Evolutionary conservation across 345 rosid genomes (phyloP), one percentile per base, ranked within the genome.

Genomic region (Populus euphratica): DNA sequence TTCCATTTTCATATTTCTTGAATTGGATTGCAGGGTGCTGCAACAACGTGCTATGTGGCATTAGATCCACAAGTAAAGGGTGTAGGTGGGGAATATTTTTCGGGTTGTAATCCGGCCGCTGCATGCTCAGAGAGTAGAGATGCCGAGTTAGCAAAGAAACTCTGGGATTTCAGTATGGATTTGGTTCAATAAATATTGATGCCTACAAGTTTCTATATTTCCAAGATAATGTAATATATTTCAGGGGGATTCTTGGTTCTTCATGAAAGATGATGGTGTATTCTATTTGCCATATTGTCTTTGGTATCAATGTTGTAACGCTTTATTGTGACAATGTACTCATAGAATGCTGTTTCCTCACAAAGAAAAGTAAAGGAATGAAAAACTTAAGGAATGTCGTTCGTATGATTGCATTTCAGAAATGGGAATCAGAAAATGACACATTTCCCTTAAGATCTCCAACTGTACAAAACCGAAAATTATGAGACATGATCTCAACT

Each of bases 21-120:
- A 8, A 18, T 43, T n/a, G 52, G 80, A 69, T 73, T 80, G 76
- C 67, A 91, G 93, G 93, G 97, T 80, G 93, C 95, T 2, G 91
- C 97, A 67, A 88, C 97, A 17, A 89, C 94, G 2, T 90, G 97
- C 81, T 92, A 89, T 44, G 88, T 87, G 12, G 97, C 97, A 27
- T 77, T 92, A 82, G 88, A 93, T 78, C 91, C 95, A 0, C 94
- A 88, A 65, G 84, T 80, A 29, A 85, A 82, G n/a, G 97, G 93
- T 78, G 88, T 87, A 56, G 88, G 83, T 9, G 93, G 93, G 5
- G 87, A 87, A 73, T 92, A 89, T 79, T 89, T 90, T 66, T 35
- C 50, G 71, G 92, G 90, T 68, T 83, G 90, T 74, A 90, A 90
- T 83, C 49, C 81, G 72, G 84, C 83, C 10, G 81, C 79, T 23